phyloP scores from a whole-genome alignment of 768 basidiomycete genomes.

The Rhizopogon rudus region DNA sequence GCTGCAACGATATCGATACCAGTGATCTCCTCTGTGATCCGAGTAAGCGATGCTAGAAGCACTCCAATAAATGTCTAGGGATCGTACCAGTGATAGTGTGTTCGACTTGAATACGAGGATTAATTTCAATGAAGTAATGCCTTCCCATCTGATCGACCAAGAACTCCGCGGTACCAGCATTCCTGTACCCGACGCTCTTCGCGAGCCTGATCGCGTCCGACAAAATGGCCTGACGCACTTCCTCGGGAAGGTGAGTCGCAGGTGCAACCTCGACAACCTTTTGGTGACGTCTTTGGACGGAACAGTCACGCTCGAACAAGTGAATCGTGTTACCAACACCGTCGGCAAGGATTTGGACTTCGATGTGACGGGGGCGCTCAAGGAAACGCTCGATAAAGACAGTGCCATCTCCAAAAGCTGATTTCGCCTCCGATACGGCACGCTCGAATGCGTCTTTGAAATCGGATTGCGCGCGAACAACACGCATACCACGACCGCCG shows the following conservation, averaged over 20 bases:
- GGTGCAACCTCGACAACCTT: slow-evolving; percentile 99
- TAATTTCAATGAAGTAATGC: slow-evolving; percentile 99
- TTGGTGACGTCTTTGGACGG: slow-evolving; percentile 96
- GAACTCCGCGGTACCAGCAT: slow-evolving; percentile 98
- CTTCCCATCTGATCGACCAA: slow-evolving; percentile 94
- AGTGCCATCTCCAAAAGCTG: slow-evolving; percentile 97
- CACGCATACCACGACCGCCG: slow-evolving; percentile 98
- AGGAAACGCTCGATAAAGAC: slow-evolving; percentile 99
- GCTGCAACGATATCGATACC: slow-evolving; percentile 99
- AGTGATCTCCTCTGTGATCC: slow-evolving; percentile 87
- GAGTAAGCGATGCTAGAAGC: slow-evolving; percentile 1
- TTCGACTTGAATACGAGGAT: slow-evolving; percentile 99
- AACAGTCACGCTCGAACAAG: slow-evolving; percentile 98
- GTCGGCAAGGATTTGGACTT: slow-evolving; percentile 94
- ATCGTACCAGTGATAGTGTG: slow-evolving; percentile 92
- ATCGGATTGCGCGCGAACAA: slow-evolving; percentile 89
- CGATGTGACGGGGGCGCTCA: slow-evolving; percentile 95
- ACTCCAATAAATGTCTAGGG: not conserved
- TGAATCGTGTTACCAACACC: slow-evolving; percentile 91
- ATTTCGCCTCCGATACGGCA: slow-evolving; percentile 91
- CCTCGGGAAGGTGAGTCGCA: slow-evolving; percentile 89
- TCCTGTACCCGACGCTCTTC: slow-evolving; percentile 89
- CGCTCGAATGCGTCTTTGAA: slow-evolving; percentile 88
- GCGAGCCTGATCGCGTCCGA: slow-evolving; percentile 92
- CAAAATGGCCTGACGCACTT: slow-evolving; percentile 84